These are phyloP conservation scores for Coemansia sp. DNA, from an alignment of 192 early-diverging fungal species.

Conservation along the genomic window DNA sequence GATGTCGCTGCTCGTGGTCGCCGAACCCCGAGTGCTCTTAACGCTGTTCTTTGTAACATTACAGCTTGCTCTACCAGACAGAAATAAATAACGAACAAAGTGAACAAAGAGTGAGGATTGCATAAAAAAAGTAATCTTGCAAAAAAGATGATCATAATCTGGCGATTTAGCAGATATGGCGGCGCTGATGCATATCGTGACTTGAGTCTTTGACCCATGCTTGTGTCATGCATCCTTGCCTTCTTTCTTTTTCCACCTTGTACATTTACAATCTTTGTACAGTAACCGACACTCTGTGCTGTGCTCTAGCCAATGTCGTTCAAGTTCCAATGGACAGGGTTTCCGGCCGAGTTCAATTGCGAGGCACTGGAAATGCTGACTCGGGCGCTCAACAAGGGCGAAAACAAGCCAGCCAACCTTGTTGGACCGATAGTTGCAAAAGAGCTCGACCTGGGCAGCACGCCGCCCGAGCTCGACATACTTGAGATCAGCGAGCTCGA, in stretches of 20 bases:
- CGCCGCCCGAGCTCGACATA: slow-evolving; percentile 94
- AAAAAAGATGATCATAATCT: too few species aligned
- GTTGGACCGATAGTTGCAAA: slow-evolving; percentile 90
- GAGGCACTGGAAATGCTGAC: slow-evolving; percentile 84
- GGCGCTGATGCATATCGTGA: too few species aligned
- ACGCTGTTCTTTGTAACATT: background rate
- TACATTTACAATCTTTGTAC: too few species aligned
- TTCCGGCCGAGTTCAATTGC: slow-evolving; percentile 82
- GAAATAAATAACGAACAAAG: too few species aligned
- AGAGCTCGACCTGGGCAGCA: slow-evolving; percentile 93
- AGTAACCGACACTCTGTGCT: too few species aligned
- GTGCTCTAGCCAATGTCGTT: slow-evolving; percentile 70
- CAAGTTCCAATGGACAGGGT: slow-evolving; percentile 94
- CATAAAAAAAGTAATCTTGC: too few species aligned
- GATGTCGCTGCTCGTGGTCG: background rate
- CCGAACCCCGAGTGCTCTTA: background rate
- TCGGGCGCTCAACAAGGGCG: slow-evolving; percentile 86
- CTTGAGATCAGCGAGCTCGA: slow-evolving; percentile 95
- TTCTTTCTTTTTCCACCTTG: too few species aligned
- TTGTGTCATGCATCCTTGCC: too few species aligned
- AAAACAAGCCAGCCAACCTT: slow-evolving; percentile 89
- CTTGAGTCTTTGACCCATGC: too few species aligned
- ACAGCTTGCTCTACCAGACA: background rate
- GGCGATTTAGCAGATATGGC: too few species aligned
- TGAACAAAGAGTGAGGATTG: too few species aligned